Evolutionary conservation across 345 rosid species (phyloP).

Genomic region (Hibiscus tridactylites): DNA sequence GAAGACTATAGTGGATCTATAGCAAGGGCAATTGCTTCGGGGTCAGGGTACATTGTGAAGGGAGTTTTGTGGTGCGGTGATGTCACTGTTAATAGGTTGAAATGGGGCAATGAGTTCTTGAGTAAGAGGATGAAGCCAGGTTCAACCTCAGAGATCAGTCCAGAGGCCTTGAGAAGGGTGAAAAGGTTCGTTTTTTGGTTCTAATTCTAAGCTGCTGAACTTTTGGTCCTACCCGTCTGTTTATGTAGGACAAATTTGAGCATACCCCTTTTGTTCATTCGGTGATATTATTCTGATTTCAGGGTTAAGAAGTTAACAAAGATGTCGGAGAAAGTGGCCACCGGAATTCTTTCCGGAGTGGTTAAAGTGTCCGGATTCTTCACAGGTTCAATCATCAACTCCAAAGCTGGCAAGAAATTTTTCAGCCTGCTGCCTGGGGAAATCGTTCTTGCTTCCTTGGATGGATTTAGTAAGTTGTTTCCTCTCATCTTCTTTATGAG

Average conservation of each 20-base stretch:
- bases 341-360: slow-evolving; percentile 74
- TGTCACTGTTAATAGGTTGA: slow-evolving; percentile 77
- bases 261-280: too few relatives aligned
- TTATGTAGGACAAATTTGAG: background rate
- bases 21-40: slow-evolving; percentile 73
- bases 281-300: slow-evolving; percentile 4
- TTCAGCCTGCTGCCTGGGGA: slow-evolving; percentile 82
- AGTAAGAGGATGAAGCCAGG: slow-evolving; percentile 41
- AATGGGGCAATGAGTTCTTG: slow-evolving; percentile 64
- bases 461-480: slow-evolving; percentile 78
- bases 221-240: too few relatives aligned
- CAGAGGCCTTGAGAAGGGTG: slow-evolving; percentile 53
- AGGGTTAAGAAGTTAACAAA: slow-evolving; percentile 85
- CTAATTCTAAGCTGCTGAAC: background rate
- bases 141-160: slow-evolving; percentile 44
- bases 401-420: slow-evolving; percentile 75
- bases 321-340: slow-evolving; percentile 72
- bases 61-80: slow-evolving; percentile 97
- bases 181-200: slow-evolving; percentile 43
- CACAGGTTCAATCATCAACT: slow-evolving; percentile 73
- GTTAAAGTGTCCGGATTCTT: slow-evolving; percentile 70
- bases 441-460: slow-evolving; percentile 86
- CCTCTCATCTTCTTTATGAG: background rate
- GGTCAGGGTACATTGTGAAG: slow-evolving; percentile 76
- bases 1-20: slow-evolving; percentile 66